Base-by-base conservation (phyloP, 2,329 filamentous ascomycete species). In the Ascocoryne sarcoides region DNA sequence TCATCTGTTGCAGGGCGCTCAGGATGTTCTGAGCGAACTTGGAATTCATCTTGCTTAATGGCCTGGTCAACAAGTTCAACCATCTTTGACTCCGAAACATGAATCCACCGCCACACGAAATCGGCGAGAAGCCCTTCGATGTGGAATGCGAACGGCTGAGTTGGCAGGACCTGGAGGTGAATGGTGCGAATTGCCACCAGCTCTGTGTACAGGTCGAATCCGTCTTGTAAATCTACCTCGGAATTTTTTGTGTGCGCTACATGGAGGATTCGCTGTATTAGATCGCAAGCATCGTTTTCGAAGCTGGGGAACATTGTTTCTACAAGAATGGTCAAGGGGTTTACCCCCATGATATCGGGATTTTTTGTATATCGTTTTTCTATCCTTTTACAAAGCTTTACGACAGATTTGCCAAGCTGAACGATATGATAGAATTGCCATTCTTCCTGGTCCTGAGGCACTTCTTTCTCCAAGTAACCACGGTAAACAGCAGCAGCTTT, bases 81-180 rank as follows among this genome's bases (percentile, higher is more conserved):
- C 56, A 95, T 80, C 56, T 82, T 87, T 23, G 69, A 68, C 54
- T 96, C 88, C 5, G 87, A 88, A 48, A 79, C 76, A 39, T 75
- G 73, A 47, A 98, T 86, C 89, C 89, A 98, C 43, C 87, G 79
- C 89, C 89, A 96, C 4, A 96, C 92, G 60, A 96, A 98, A 26
- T 85, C 82, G 46, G 89, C 84, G 14, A 98, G 70, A 12, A 94
- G 67, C 31, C 80, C 76, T 62, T 98, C 92, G 32, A 98, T 75
- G 49, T 88, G 79, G 60, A 96, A 95, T 4, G 80, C 81, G 60
- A 96, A 98, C 1, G 78, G 75, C 45, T 77, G 68, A 49, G 70
- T 71, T 0, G 85, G 85, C 14, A 95, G 70, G 16, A 79, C 81
- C 47, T 84, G 75, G 5, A 74, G 71, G 60, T 95, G 89, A 18